Conservation (phyloP, 345 rosid species). For the Pistacia vera region DNA sequence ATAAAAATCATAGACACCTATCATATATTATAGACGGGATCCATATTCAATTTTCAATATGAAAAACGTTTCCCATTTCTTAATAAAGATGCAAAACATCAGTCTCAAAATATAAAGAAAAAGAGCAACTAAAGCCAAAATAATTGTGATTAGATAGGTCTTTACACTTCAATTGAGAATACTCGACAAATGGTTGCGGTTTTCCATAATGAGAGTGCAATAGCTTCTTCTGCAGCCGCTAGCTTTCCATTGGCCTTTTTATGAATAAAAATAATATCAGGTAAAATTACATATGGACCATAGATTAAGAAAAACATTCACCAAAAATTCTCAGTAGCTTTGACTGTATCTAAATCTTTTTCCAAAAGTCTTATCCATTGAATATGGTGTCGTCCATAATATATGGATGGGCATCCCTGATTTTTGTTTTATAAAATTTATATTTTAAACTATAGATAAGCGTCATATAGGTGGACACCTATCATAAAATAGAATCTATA, state of each 20-base stretch:
- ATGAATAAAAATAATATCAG: constrained; percentile 26
- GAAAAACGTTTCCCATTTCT: constrained; percentile 4
- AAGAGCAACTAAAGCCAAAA: constrained; percentile 15
- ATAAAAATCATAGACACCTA: no score
- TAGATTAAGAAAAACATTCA: constrained; percentile 13
- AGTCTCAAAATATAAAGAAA: neutral
- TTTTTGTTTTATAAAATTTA: no score
- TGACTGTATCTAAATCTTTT: constrained; percentile 41
- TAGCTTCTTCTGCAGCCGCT: constrained; percentile 91
- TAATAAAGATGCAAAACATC: neutral
- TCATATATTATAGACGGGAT: no score
- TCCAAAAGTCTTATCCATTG: no score
- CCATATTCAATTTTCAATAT: constrained; percentile 12
- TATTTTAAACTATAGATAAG: no score
- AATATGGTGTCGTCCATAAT: no score
- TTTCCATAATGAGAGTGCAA: constrained; percentile 92
- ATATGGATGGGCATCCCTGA: no score
- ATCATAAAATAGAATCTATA: no score
- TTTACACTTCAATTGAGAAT: constrained; percentile 90
- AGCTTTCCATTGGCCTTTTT: constrained; percentile 65
- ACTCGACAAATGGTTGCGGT: constrained; percentile 92
- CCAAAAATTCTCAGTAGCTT: constrained; percentile 62
- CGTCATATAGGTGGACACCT: no score
- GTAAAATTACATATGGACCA: constrained; percentile 19
- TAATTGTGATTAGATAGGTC: constrained; percentile 26